Base-by-base conservation (phyloP, 179 eudicot species). In the Beta lomatogona region DNA sequence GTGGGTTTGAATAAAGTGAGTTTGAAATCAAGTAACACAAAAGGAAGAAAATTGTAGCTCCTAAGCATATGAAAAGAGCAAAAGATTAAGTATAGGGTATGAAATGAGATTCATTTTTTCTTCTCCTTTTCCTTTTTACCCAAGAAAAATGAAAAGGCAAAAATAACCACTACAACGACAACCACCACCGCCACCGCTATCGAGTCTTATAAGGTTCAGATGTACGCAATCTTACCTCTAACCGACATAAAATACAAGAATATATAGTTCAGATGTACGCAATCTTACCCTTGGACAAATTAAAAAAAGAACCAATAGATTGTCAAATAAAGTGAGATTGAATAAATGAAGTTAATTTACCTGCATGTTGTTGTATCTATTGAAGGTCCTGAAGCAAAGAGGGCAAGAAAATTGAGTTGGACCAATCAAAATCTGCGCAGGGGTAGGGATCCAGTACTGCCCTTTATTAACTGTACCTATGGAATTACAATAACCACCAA, bases 341-440 rank as follows among this genome's bases (percentile, higher is more conserved):
- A 3, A 75, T 9, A 41, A n/a, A 44, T 28, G 1, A 41, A n/a
- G 15, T 31, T 36, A 36, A 36, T 36, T 63, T 77, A 86, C 88
- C 88, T 86, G 88, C 88, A 86, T 86, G 73, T 86, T 86, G 75
- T 86, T 86, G 88, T 86, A 86, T 64, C 88, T 57, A 54, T 86
- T 86, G 86, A 86, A 86, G 59, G 86, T 83, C 31, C 86, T 75
- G 83, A 86, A 86, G 76, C 88, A 86, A 86, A 86, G 88, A 78
- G 88, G 88, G 86, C 88, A 86, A 79, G 88, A 86, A 73, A 86
- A 86, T 16, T 86, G 88, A 10, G 88, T 86, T 9, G 86, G 86
- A 28, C 88, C 86, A 81, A 86, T 86, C 63, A 86, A 65, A 65
- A 86, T 86, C 84, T 86, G 88, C 55, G 88, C 85, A 25, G 86